Evolutionary conservation across 345 rosid genomes (phyloP).

Genomic region (Crucihimalaya himalaica): DNA sequence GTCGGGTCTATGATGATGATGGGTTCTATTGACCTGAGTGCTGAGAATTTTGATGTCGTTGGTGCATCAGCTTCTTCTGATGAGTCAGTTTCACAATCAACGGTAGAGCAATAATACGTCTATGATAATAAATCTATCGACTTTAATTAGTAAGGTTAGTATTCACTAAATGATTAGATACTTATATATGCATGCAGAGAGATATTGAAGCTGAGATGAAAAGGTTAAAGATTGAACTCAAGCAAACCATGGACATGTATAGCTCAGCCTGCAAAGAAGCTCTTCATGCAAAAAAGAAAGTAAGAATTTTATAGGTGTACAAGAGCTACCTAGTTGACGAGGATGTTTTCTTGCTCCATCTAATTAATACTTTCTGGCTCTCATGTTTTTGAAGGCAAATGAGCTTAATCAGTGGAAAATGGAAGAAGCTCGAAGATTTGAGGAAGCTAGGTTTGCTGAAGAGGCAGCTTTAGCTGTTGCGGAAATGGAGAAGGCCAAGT

Average conservation of each 20-base stretch:
- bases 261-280: conserved; percentile 93
- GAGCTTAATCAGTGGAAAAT: conserved; percentile 71
- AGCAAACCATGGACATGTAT: conserved; percentile 91
- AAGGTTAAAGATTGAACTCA: conserved; percentile 82
- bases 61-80: conserved; percentile 38
- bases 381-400: conserved; percentile 51
- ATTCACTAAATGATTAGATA: conserved; percentile 14
- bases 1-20: conserved; percentile 11
- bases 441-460: conserved; percentile 71
- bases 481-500: conserved; percentile 85
- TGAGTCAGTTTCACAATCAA: conserved; percentile 34
- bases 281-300: conserved; percentile 70
- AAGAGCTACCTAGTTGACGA: conserved; percentile 22
- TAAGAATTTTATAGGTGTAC: conserved; percentile 33
- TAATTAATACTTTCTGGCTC: conserved; percentile 10
- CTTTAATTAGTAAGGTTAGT: conserved; percentile 1
- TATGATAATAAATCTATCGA: not conserved
- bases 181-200: conserved; percentile 51
- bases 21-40: conserved; percentile 49
- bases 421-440: conserved; percentile 66
- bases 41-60: conserved; percentile 41
- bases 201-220: conserved; percentile 85
- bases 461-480: conserved; percentile 79
- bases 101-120: conserved; percentile 32
- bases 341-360: conserved; percentile 11